Percentiles rank a stretch among this genome's conserved stretches.
Conservation (phyloP, 2,329 filamentous ascomycete genomes). For the Fusarium xyrophilum region DNA sequence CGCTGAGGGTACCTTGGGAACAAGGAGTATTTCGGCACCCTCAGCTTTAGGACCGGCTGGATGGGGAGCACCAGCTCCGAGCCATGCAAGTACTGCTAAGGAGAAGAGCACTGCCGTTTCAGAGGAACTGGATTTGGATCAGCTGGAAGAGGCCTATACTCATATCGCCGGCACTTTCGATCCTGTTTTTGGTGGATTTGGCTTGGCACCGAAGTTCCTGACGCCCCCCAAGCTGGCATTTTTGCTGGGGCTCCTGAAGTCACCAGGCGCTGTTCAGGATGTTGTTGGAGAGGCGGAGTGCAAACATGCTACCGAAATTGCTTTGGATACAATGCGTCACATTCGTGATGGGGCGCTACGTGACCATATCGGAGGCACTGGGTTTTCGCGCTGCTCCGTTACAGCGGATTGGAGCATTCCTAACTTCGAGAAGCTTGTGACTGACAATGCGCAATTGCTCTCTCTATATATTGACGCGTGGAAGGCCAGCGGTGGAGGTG, state of each 20-base stretch:
- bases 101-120: constrained; percentile 49
- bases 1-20: constrained; percentile 78
- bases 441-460: constrained; percentile 88
- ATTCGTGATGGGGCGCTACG: constrained; percentile 67
- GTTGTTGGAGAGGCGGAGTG: constrained; percentile 87
- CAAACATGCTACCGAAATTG: constrained; percentile 76
- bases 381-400: constrained; percentile 79
- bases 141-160: constrained; percentile 87
- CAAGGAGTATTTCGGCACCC: constrained; percentile 45
- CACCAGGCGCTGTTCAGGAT: constrained; percentile 76
- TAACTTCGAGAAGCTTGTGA: constrained; percentile 97
- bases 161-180: constrained; percentile 86
- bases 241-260: constrained; percentile 75
- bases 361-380: constrained; percentile 61
- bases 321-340: constrained; percentile 76
- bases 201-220: constrained; percentile 83
- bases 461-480: constrained; percentile 88
- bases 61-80: constrained; percentile 44
- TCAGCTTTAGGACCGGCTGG: constrained; percentile 43
- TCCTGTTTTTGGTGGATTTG: constrained; percentile 79
- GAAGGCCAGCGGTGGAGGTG: constrained; percentile 59
- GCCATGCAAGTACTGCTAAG: constrained; percentile 31
- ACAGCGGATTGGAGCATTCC: constrained; percentile 92
- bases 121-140: constrained; percentile 83
- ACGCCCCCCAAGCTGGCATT: constrained; percentile 87